These are phyloP conservation scores for Aspergillus proliferans DNA, from an alignment of 2,329 filamentous ascomycete genomes.

Conservation along the genomic window DNA sequence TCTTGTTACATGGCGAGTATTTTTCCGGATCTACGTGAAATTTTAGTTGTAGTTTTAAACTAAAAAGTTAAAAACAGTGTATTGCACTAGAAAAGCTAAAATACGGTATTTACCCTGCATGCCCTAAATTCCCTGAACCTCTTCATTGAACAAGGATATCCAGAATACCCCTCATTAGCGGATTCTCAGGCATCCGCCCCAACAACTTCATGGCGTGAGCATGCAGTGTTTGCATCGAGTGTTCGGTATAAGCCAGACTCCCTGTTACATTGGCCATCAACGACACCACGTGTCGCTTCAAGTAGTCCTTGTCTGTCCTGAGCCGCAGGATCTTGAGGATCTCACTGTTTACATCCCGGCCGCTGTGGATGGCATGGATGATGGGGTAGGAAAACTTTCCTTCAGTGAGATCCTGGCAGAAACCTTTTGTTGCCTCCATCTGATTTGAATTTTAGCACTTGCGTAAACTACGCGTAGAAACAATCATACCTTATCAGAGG, in stretches of 20 bases:
- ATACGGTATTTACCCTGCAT: background rate
- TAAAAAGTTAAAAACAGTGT: background rate
- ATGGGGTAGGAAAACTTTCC: too few relatives aligned
- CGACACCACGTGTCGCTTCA: constrained; percentile 78
- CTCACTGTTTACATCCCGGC: constrained; percentile 48
- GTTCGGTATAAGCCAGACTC: constrained; percentile 65
- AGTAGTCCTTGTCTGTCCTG: constrained; percentile 71
- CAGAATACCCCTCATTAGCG: background rate
- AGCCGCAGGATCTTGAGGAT: constrained; percentile 86
- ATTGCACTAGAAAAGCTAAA: background rate
- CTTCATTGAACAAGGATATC: background rate
- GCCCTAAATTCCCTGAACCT: background rate
- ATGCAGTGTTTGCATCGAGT: background rate
- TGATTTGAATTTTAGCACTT: too few relatives aligned
- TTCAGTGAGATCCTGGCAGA: too few relatives aligned
- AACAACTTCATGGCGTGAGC: background rate
- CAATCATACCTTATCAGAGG: too few relatives aligned
- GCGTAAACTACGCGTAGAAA: too few relatives aligned
- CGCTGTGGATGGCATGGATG: too few relatives aligned
- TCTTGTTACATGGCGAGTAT: background rate
- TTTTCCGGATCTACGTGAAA: background rate
- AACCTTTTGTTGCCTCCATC: too few relatives aligned
- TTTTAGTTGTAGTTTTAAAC: background rate
- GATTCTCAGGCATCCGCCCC: background rate
- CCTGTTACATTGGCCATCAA: constrained; percentile 78